phyloP scores from a whole-genome alignment of 2,329 filamentous ascomycete genomes.

The Clathrospora elynae region DNA sequence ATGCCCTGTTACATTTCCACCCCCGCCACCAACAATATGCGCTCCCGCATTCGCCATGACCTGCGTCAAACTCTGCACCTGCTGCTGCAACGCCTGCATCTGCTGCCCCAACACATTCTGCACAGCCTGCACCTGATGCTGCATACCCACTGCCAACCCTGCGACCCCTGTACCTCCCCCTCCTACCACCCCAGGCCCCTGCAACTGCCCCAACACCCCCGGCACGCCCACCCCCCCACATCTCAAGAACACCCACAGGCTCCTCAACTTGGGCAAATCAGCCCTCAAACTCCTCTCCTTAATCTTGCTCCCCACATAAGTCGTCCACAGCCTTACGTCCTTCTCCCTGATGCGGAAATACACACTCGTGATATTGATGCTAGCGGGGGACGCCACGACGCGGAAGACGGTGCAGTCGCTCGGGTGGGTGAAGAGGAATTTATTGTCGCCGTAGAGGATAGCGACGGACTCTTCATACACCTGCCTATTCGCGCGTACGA shows the following conservation, averaged over 20 bases:
- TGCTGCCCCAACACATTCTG: constrained; percentile 37
- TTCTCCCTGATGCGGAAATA: constrained; percentile 46
- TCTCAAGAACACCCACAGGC: constrained; percentile 44
- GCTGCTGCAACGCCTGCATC: constrained; percentile 32
- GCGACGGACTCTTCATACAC: constrained; percentile 43
- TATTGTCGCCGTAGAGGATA: constrained; percentile 45
- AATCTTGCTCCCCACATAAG: constrained; percentile 42
- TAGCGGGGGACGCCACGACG: constrained; percentile 38
- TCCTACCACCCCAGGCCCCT: constrained; percentile 2
- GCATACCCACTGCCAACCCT: constrained; percentile 20
- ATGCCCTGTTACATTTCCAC: constrained; percentile 5
- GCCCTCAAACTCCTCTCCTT: constrained; percentile 36
- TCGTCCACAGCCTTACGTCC: constrained; percentile 46
- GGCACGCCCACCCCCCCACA: constrained; percentile 31
- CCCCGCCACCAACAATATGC: constrained; percentile 4
- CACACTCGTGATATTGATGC: constrained; percentile 35
- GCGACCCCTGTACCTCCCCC: constrained; percentile 14
- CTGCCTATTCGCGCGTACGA: constrained; percentile 38
- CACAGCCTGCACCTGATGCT: constrained; percentile 31
- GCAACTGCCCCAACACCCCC: constrained; percentile 9
- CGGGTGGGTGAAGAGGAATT: constrained; percentile 48
- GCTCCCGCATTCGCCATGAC: constrained; percentile 18
- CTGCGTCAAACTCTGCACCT: constrained; percentile 31
- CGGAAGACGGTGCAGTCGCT: constrained; percentile 50
- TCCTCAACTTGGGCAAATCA: constrained; percentile 46